phyloP scores from a whole-genome alignment of 2,329 filamentous ascomycete species.

The Dactylellina drechsleri region DNA sequence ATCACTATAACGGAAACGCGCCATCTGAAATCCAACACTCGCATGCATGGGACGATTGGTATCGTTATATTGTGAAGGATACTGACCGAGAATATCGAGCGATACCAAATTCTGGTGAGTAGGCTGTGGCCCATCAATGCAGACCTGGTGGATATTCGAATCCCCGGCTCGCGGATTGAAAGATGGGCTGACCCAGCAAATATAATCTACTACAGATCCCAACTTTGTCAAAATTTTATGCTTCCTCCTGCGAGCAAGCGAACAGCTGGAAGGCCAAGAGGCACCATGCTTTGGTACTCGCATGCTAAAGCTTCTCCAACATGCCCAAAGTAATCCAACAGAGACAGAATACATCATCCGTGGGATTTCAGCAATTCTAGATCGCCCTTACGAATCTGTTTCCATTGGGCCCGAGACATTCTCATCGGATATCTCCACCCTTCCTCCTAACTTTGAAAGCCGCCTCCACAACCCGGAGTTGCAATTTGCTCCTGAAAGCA shows the following conservation, averaged over 20 bases:
- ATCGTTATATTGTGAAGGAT: conserved; percentile 46
- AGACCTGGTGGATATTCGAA: no score
- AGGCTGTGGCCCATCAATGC: not conserved
- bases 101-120: conserved; percentile 50
- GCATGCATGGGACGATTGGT: conserved; percentile 52
- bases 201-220: conserved; percentile 22
- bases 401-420: conserved; percentile 18
- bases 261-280: conserved; percentile 51
- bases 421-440: conserved; percentile 18
- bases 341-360: conserved; percentile 41
- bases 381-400: conserved; percentile 31
- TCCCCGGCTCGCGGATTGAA: no score
- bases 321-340: conserved; percentile 50
- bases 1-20: conserved; percentile 39
- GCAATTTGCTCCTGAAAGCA: conserved; percentile 28
- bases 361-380: conserved; percentile 44
- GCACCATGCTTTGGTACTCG: conserved; percentile 51
- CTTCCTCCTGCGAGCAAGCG: conserved; percentile 40
- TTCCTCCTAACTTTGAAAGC: conserved; percentile 20
- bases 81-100: conserved; percentile 35
- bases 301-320: conserved; percentile 50
- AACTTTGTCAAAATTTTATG: conserved; percentile 42
- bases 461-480: conserved; percentile 23
- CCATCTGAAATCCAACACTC: conserved; percentile 46
- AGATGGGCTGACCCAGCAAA: no score